These are phyloP conservation scores for Acanthamoeba royreba DNA, from an alignment of 208 protist genomes.

Conservation along the genomic window DNA sequence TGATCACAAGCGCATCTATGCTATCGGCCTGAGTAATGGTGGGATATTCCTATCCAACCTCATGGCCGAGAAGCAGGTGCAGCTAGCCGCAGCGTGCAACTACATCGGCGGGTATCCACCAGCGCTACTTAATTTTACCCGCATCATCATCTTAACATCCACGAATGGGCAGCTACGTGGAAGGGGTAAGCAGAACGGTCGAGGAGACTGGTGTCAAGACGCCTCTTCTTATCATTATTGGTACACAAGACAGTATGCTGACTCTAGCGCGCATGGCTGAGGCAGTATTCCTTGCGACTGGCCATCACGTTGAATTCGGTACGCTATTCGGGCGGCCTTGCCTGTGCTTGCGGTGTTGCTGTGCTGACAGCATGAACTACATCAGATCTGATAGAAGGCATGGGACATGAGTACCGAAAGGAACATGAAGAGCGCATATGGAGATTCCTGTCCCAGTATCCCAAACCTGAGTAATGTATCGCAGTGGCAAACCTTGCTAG, in stretches of 20 bases:
- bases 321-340: background rate
- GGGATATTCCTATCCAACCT: background rate
- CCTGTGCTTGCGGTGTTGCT: background rate
- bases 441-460: background rate
- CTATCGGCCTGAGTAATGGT: background rate
- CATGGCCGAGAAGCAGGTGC: background rate
- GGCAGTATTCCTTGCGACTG: background rate
- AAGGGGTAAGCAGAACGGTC: background rate
- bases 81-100: background rate
- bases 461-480: background rate
- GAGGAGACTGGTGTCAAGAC: background rate
- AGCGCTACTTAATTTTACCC: background rate
- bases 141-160: background rate
- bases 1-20: background rate
- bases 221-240: background rate
- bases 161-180: background rate
- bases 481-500: background rate
- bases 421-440: background rate
- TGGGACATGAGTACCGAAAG: background rate
- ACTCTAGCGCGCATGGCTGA: background rate
- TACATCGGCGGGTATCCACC: background rate
- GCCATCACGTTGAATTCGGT: conserved; percentile 18
- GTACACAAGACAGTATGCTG: background rate
- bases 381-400: background rate
- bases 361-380: background rate